Evolutionary conservation across 805 yeast genomes (phyloP).

Genomic region (Tetrapisispora fleetii): DNA sequence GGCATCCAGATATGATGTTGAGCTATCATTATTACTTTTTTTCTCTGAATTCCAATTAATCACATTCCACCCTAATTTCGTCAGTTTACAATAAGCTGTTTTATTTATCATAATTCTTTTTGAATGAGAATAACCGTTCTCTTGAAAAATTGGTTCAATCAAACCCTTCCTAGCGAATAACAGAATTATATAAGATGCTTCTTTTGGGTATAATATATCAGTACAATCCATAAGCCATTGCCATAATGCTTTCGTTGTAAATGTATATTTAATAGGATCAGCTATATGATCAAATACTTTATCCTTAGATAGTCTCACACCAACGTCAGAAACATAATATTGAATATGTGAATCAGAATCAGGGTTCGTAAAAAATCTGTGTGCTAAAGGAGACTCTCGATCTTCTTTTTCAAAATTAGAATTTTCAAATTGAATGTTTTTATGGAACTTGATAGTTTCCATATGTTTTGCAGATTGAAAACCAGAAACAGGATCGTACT

Average conservation of each 20-base stretch:
- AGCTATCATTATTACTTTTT: neutral
- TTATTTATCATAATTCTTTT: constrained; percentile 28
- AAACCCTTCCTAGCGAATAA: constrained; percentile 39
- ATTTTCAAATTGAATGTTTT: constrained; percentile 9
- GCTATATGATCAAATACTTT: constrained; percentile 28
- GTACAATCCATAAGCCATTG: constrained; percentile 93
- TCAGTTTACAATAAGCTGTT: constrained; percentile 36
- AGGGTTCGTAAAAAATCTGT: constrained; percentile 76
- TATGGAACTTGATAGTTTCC: constrained; percentile 3
- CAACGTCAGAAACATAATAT: constrained; percentile 58
- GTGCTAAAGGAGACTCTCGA: constrained; percentile 55
- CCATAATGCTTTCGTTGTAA: constrained; percentile 66
- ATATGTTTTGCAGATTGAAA: neutral
- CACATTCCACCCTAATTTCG: constrained; percentile 34
- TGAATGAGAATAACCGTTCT: constrained; percentile 29
- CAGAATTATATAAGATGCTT: constrained; percentile 44
- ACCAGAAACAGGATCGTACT: constrained; percentile 5
- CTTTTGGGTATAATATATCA: constrained; percentile 45
- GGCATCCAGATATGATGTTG: neutral
- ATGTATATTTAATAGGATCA: constrained; percentile 34
- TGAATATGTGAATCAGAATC: constrained; percentile 76
- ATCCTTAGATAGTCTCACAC: constrained; percentile 49
- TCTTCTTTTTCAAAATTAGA: constrained; percentile 9
- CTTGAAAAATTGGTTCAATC: constrained; percentile 35
- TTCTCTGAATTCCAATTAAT: constrained; percentile 21